Conservation (phyloP, 345 rosid genomes). For the Crucihimalaya himalaica region DNA sequence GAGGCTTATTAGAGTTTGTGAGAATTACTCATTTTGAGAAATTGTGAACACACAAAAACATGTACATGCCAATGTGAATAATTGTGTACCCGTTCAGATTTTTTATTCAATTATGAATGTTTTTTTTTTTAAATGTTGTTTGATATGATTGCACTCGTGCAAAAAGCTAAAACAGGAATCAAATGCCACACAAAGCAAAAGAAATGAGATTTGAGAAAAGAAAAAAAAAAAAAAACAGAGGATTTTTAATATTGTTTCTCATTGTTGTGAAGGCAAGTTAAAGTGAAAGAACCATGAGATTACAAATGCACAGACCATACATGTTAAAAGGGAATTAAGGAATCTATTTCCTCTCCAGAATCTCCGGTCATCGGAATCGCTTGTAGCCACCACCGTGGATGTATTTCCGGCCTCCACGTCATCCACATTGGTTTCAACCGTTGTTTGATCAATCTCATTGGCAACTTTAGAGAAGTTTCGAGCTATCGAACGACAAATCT, state of each 20-base stretch:
- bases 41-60: constrained; percentile 33
- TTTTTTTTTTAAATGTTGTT: constrained; percentile 7
- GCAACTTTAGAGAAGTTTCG: constrained; percentile 57
- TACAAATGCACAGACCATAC: constrained; percentile 44
- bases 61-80: constrained; percentile 9
- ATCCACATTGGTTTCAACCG: constrained; percentile 25
- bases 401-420: constrained; percentile 41
- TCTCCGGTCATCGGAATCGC: constrained; percentile 54
- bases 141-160: constrained; percentile 49
- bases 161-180: constrained; percentile 43
- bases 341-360: constrained; percentile 79
- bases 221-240: constrained; percentile 19
- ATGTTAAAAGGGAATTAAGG: constrained; percentile 39
- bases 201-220: constrained; percentile 24
- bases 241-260: constrained; percentile 20
- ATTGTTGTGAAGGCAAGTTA: constrained; percentile 43
- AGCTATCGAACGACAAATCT: constrained; percentile 84
- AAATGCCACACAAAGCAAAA: constrained; percentile 41
- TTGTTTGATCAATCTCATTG: constrained; percentile 29
- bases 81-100: constrained; percentile 9
- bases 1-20: constrained; percentile 43
- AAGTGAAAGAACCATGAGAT: constrained; percentile 46
- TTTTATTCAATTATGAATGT: constrained; percentile 6
- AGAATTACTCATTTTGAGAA: not conserved
- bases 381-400: constrained; percentile 22